Evolutionary conservation across 2,329 filamentous ascomycete species (phyloP), one percentile per base, ranked within the genome.

Genomic region (Pseudogymnoascus sp.): DNA sequence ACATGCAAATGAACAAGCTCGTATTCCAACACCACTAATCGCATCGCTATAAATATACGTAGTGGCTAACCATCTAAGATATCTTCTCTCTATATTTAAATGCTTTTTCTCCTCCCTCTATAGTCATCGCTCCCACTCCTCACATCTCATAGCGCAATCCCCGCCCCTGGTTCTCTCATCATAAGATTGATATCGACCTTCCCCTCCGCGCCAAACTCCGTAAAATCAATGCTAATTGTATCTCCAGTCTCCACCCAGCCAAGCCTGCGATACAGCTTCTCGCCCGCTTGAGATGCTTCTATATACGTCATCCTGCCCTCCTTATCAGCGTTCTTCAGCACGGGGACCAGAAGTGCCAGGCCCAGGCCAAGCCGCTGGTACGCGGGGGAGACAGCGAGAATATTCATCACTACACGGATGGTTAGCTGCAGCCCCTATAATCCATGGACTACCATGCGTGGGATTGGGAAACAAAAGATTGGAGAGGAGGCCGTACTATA

Each of bases 311-410:
- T 71, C 56, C 72, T 68, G 3, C 71, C 72, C 33, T 72, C 70
- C 4, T 64, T 60, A 62, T 78, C 76, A 4, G 76, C 75, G 8
- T 74, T 65, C 8, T 69, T 71, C 11, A 78, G 67, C 60, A 74
- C 73, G 24, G 75, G 72, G 7, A 63, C 64, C 35, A 78, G 65
- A 26, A 78, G 64, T 35, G 72, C 72, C 40, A 64, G 71, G 1
- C 68, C 76, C 0, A 76, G 70, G 0, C 77, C 76, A 40, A 70
- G 71, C 16, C 74, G 68, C 59, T 75, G 71, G 61, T 77, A 74
- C 6, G 67, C 68, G 2, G 75, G 73, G n/a, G 70, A 66, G 2
- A 74, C 76, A 50, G 67, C 72, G 8, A 79, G 69, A 7, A 78
- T 68, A 7, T 74, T 71, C 6, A 76, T 72, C 4, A 74, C 33